Base-by-base conservation (phyloP, 2,329 filamentous ascomycete species). In the Xylariaceae sp. region DNA sequence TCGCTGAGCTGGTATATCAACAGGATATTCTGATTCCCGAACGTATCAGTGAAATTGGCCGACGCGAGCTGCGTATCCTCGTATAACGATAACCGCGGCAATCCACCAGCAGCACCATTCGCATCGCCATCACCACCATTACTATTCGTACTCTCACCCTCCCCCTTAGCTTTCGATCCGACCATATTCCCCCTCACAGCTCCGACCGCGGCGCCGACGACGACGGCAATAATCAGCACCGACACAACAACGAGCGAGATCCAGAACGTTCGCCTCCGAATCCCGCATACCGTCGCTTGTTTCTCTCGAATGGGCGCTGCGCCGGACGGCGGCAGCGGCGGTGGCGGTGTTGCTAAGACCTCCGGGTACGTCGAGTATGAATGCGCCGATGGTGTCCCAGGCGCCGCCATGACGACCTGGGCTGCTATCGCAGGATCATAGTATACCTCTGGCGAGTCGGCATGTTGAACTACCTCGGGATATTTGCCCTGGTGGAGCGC, bases 1-100 rank as follows among this genome's bases (percentile, higher is more conserved):
- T 67, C 68, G 39, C 65, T 69, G 35, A 69, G 55, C 58, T 71
- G 69, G 56, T 70, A 71, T 11, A 60, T 59, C 3, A 71, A 57
- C 17, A 71, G 42, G 53, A 64, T 69, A 35, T 70, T 70, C 8
- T 68, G 59, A 53, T 68, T 57, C 18, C 67, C 67, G 8, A 62
- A 61, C 15, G 57, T 55, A 50, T 71, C 69, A 2, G 65, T 69
- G 53, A 70, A 71, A 55, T 70, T 71, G 18, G 66, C 64, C 1
- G 68, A 64, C n/a, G 69, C 68, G 23, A 71, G 62, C 34, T 53
- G 63, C 15, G 68, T 69, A 4, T 64, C 37, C 8, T 53, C 49
- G 51, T 44, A 55, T 42, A 62, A 49, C 10, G 53, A 45, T 8
- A 58, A 1, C 23, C 44, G 58, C 15, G 54, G 15, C n/a, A 49